phyloP scores from a whole-genome alignment of 2,329 filamentous ascomycete species.

The Rhynchosporium graminicola region DNA sequence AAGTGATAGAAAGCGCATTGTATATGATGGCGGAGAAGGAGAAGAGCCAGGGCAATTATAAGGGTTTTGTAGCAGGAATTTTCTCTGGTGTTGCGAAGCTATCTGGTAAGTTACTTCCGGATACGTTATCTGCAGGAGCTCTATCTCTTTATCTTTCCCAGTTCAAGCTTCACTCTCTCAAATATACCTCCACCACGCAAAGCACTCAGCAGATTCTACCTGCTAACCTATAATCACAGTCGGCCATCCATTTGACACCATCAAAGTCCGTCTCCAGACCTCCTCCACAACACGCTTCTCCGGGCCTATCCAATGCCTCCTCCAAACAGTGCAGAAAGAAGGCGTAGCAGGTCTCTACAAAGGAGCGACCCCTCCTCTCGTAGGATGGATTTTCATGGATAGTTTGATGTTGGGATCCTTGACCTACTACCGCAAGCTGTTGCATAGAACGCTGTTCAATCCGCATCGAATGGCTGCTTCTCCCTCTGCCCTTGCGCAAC shows the following conservation, averaged over 20 bases:
- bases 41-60: conserved; percentile 60
- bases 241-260: conserved; percentile 84
- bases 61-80: conserved; percentile 95
- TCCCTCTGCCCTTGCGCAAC: conserved; percentile 28
- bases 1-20: conserved; percentile 4
- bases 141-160: not conserved
- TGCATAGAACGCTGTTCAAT: conserved; percentile 79
- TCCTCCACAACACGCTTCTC: conserved; percentile 74
- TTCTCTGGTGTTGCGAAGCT: conserved; percentile 94
- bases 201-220: not conserved
- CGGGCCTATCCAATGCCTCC: conserved; percentile 82
- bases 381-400: conserved; percentile 99
- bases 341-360: conserved; percentile 88
- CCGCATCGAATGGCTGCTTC: conserved; percentile 44
- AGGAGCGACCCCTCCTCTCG: conserved; percentile 84
- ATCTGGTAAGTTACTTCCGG: conserved; percentile 58
- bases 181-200: no score
- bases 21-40: conserved; percentile 34
- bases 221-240: conserved; percentile 38
- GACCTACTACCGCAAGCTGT: conserved; percentile 81
- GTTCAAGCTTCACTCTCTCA: no score
- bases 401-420: conserved; percentile 83
- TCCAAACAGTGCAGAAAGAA: conserved; percentile 83
- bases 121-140: not conserved
- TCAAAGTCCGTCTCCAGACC: conserved; percentile 95